Evolutionary conservation across 768 basidiomycete species (phyloP).

Genomic region (Dioszegia crocea): DNA sequence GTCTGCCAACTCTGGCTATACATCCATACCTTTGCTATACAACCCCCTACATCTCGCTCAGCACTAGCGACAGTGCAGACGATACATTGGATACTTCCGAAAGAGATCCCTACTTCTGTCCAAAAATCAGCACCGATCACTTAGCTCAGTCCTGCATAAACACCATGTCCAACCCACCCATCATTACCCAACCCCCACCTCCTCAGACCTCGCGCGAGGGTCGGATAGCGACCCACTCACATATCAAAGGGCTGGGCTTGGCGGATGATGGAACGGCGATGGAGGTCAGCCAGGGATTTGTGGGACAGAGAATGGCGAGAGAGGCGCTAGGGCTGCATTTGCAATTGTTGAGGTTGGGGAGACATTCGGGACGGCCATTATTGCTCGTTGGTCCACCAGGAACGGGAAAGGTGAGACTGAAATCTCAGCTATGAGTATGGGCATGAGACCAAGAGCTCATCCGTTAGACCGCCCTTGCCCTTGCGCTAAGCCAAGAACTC

Average conservation of each 20-base stretch:
- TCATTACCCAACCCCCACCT: conserved; percentile 44
- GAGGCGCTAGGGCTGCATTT: conserved; percentile 55
- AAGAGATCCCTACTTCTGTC: too few relatives aligned
- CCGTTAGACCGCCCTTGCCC: conserved; percentile 72
- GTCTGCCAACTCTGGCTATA: too few relatives aligned
- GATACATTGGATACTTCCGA: too few relatives aligned
- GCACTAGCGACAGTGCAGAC: too few relatives aligned
- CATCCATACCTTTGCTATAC: too few relatives aligned
- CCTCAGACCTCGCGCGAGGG: conserved; percentile 41
- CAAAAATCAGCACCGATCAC: too few relatives aligned
- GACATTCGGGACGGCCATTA: conserved; percentile 74
- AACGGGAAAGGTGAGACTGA: conserved; percentile 67
- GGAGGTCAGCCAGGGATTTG: conserved; percentile 73
- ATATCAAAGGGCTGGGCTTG: conserved; percentile 93
- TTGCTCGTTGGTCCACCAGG: conserved; percentile 92
- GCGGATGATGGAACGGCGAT: conserved; percentile 74
- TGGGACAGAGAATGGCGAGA: conserved; percentile 82
- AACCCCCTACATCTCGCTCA: too few relatives aligned
- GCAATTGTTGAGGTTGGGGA: conserved; percentile 38
- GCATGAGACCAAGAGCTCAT: not conserved
- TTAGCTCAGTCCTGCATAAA: not conserved
- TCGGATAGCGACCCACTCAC: conserved; percentile 66
- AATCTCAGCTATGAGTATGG: not conserved
- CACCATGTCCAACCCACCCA: conserved; percentile 17
- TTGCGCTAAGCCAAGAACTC: conserved; percentile 92